Evolutionary conservation across 169 alveolate genomes (phyloP), one percentile per base, ranked within the genome.

Genomic region (Plasmodium vinckei): DNA sequence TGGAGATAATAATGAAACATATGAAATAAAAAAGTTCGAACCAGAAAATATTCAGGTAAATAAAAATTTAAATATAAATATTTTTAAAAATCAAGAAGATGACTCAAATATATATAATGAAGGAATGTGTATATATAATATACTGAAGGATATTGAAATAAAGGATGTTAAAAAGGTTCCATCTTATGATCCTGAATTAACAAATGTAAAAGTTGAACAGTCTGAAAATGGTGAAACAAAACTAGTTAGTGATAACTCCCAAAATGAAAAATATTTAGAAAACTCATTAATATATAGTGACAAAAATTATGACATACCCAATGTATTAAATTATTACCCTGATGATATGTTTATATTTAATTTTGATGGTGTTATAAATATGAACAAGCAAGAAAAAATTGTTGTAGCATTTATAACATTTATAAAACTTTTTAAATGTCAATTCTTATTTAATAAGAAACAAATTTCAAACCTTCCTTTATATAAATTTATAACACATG

Each of bases 341-440:
- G 79, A 82, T 51, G 87, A 82, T 51, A 67, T 82, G 84, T 82
- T 67, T 33, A 82, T 82, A n/a, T 67, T 82, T 33, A 67, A 67
- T 47, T 82, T 82, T 49, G 90, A 82, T 42, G 90, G 90, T 13
- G 90, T 82, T 23, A 82, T 82, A 42, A 82, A 53, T 53, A 53
- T 82, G 39, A 82, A 56, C 33, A 82, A 82, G 54, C 90, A 82
- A 56, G 90, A 82, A 53, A 33, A 82, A 42, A 67, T 82, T 10
- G 64, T 82, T 17, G 72, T 82, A 5, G 82, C 84, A 7, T 82
- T 82, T 57, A 67, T 82, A 15, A 82, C 90, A 13, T 82, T 82
- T 67, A 25, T 82, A 1, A 70, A 71, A 65, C 15, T 82, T 7
- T 82, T 82, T 82, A 56, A 82, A 23, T 33, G 44, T 12, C 12